Evolutionary conservation across 1,284 basidiomycete species (phyloP).

Genomic region (Trametes pubescens): DNA sequence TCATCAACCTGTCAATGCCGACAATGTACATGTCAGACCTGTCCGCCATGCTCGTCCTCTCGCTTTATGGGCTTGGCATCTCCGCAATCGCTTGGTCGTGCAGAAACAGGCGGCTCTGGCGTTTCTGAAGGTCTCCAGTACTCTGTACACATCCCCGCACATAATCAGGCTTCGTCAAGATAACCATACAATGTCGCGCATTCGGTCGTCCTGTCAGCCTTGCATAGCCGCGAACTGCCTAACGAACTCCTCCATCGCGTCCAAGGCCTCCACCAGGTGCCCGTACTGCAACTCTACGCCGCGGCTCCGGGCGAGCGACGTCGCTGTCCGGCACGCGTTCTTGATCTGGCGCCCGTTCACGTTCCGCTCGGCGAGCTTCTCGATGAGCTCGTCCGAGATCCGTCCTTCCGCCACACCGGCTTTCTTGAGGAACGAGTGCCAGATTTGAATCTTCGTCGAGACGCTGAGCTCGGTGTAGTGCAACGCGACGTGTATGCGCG

Average conservation of each 20-base stretch:
- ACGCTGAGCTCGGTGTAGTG: constrained; percentile 62
- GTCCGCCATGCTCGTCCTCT: constrained; percentile 71
- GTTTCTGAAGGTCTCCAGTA: constrained; percentile 27
- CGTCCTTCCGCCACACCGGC: constrained; percentile 20
- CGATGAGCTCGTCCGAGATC: constrained; percentile 51
- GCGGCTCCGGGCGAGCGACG: constrained; percentile 58
- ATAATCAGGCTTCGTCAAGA: not conserved
- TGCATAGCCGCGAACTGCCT: not conserved
- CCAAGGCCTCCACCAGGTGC: constrained; percentile 63
- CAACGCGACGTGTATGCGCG: constrained; percentile 68
- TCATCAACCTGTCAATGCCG: constrained; percentile 81
- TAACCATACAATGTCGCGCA: not conserved
- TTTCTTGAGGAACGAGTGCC: constrained; percentile 47
- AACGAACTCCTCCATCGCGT: constrained; percentile 53
- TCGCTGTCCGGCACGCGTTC: constrained; percentile 67
- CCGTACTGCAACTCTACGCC: constrained; percentile 51
- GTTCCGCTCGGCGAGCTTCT: constrained; percentile 52
- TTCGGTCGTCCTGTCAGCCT: not conserved
- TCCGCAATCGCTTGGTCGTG: constrained; percentile 69
- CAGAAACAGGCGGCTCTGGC: constrained; percentile 46
- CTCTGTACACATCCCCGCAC: constrained; percentile 36
- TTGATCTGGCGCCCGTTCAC: constrained; percentile 72
- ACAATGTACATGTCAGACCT: constrained; percentile 82
- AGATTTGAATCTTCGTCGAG: constrained; percentile 58
- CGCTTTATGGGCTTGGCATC: constrained; percentile 67